Evolutionary conservation across 1,139 yeast species (phyloP), one percentile per base, ranked within the genome.

Genomic region (Arxiozyma heterogenica): DNA sequence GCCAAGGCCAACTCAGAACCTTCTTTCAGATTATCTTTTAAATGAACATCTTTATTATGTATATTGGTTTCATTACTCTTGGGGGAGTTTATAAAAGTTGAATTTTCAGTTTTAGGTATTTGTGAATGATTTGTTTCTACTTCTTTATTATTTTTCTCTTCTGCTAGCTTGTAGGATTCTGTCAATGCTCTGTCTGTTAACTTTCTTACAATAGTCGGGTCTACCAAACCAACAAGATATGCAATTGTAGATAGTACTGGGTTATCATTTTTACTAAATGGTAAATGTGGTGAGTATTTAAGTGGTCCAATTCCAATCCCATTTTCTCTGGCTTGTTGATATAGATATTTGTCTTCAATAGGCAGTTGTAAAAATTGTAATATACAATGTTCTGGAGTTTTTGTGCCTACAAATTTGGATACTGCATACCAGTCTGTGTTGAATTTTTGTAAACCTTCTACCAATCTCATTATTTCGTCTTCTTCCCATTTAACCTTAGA

Each of bases 181-280:
- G 30, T 46, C 25, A 57, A 47, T 2, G 57, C 57, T 41, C 57
- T 53, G 25, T 49, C 30, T 3, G 95, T 88, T 15, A 96, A 95
- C 12, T 90, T 89, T 54, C 83, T 86, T 1, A 93, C 95, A 44
- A 84, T 83, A 48, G 83, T 84, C n/a, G 93, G 84, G 65, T 91
- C 96, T 22, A 91, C 95, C 55, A 91, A 72, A 49, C 90, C 84
- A 0, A 94, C 84, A 72, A 94, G 75, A 69, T 91, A 93, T 5
- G 96, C 84, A 58, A 93, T 79, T 42, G 95, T 93, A 42, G 95
- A 85, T 74, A 93, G 79, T 4, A 93, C 91, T 1, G 99, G 98
- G 68, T 93, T 93, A 63, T 93, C 98, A 30, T 84, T 81, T 47
- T 89, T 80, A 51, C 89, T 82, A 49, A 88, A 84, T 8, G 98